phyloP scores from a whole-genome alignment of 2,329 filamentous ascomycete genomes.

The Helotiales sp. region DNA sequence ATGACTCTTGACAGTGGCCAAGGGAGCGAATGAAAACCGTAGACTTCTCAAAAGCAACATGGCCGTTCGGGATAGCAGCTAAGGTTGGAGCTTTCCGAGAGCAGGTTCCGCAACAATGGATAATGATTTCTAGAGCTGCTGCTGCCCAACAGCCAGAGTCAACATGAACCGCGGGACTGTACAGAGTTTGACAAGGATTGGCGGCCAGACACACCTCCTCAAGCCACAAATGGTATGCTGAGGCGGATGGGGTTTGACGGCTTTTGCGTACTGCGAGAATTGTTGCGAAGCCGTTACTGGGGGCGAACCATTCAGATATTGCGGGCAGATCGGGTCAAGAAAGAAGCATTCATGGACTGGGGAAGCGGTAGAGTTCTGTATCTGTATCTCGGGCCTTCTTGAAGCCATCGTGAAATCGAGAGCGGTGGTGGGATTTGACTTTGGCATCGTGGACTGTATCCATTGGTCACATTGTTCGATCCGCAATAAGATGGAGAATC shows the following conservation, averaged over 20 bases:
- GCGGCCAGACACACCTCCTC: neutral
- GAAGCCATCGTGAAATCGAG: no score
- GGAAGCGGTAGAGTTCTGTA: no score
- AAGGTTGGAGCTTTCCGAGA: neutral
- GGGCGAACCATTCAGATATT: no score
- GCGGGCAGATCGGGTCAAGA: no score
- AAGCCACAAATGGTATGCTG: neutral
- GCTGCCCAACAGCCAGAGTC: neutral
- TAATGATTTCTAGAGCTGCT: neutral
- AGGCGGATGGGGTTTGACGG: neutral
- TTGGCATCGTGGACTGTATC: no score
- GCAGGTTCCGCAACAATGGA: neutral
- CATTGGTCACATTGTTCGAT: no score
- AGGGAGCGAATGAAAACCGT: neutral
- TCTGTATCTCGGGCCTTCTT: no score
- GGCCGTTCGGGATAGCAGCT: neutral
- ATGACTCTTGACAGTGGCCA: neutral
- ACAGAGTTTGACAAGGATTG: neutral
- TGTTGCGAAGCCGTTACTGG: neutral
- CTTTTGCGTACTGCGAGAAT: neutral
- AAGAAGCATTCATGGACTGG: no score
- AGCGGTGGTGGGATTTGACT: no score
- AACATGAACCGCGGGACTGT: neutral
- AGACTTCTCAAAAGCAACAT: neutral
- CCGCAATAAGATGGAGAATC: no score